Evolutionary conservation across 495 filamentous ascomycete species (phyloP).

Genomic region (Daldinia childiae): DNA sequence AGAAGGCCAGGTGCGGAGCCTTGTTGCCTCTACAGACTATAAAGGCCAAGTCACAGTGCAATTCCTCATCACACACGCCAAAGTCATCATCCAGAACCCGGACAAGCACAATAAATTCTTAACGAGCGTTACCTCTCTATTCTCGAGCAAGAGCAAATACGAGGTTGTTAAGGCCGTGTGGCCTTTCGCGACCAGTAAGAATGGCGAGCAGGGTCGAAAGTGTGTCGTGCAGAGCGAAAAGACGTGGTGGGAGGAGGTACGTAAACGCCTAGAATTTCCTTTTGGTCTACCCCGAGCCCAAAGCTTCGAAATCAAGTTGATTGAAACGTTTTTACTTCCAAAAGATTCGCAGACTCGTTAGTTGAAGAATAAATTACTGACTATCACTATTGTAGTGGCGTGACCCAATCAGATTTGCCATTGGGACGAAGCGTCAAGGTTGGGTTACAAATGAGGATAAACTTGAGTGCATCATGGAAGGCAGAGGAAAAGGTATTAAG

Average conservation of each 20-base stretch:
- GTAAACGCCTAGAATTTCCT: background rate
- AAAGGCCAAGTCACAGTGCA: conserved; percentile 58
- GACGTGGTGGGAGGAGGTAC: conserved; percentile 59
- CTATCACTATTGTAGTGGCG: conserved; percentile 45
- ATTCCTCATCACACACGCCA: conserved; percentile 61
- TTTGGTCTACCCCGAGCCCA: background rate
- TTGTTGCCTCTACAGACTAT: conserved; percentile 57
- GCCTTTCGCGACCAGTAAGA: conserved; percentile 55
- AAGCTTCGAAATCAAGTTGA: background rate
- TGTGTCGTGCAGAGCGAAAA: conserved; percentile 63
- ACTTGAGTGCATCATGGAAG: conserved; percentile 59
- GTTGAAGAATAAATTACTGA: background rate
- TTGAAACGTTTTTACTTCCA: background rate
- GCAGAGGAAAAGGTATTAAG: conserved; percentile 43
- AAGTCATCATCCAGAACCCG: conserved; percentile 60
- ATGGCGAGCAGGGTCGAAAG: conserved; percentile 50
- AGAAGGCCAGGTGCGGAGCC: conserved; percentile 59
- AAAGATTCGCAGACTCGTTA: background rate
- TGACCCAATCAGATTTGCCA: conserved; percentile 53
- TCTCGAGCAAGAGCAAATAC: conserved; percentile 58
- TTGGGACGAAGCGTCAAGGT: conserved; percentile 55
- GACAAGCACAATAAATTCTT: conserved; percentile 53
- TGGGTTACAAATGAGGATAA: conserved; percentile 64
- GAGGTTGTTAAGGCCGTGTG: conserved; percentile 62
- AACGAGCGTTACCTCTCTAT: conserved; percentile 52